Evolutionary conservation across 257 asterid species (phyloP), one percentile per base, ranked within the genome.

Genomic region (Solanum sitiens): DNA sequence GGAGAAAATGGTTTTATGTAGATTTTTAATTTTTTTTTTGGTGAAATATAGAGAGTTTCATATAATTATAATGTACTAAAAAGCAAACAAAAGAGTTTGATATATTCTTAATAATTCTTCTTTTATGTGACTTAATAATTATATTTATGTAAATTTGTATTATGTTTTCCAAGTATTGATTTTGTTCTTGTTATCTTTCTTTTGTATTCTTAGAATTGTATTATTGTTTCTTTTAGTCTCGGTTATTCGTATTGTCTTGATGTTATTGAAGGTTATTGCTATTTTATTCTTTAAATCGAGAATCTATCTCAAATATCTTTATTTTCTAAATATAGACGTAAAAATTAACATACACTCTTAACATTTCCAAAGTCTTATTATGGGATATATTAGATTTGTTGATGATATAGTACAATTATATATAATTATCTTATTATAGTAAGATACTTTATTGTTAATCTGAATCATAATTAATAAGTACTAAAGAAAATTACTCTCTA

Each of bases 281-380:
- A 63, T 0, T 63, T 3, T 3, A 10, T 63, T 63, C 6, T 23
- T 59, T 59, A 59, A 59, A 8, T 20, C 12, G 0, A 59, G 6
- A 8, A 6, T 59, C 2, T 59, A 20, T 20, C 25, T 59, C 12
- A 59, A 59, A 21, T 0, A 59, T 59, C 27, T 59, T 59, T 8
- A 8, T 61, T 1, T 61, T 61, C 27, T 61, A 8, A 61, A 21
- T 27, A 0, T 65, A n/a, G 0, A 11, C 9, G 2, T 11, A 11
- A 65, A 65, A 14, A n/a, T 65, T 65, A 0, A 5, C 18, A 1
- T 25, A 0, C 3, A 5, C 15, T 65, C 3, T n/a, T n/a, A n/a
- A 11, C 1, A 0, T 67, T 11, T 68, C 0, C 18, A 13, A 6
- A 67, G 7, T 27, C 3, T 1, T 12, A 3, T 6, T 2, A 1